Evolutionary conservation across 129 eudicot species (phyloP).

Genomic region (Flaveria bidentis): DNA sequence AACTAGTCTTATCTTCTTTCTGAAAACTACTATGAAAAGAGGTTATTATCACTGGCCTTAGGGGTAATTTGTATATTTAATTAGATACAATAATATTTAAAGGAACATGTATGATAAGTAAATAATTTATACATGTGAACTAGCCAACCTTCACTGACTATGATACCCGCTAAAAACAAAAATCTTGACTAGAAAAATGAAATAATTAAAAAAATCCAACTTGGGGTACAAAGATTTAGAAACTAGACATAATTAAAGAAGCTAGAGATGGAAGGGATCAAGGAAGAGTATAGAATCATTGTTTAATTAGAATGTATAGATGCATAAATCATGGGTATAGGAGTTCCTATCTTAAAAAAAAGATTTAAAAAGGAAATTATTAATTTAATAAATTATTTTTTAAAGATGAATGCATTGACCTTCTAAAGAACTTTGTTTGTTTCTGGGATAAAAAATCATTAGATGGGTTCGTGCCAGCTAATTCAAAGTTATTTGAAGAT

Average conservation of each 20-base stretch:
- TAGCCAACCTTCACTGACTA: constrained; percentile 49
- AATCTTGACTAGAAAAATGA: constrained; percentile 29
- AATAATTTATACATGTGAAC: constrained; percentile 33
- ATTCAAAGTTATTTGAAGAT: constrained; percentile 16
- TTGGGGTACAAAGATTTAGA: constrained; percentile 50
- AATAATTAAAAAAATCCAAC: constrained; percentile 26
- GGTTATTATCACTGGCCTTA: constrained; percentile 11
- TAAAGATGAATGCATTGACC: constrained; percentile 60
- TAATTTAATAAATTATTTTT: constrained; percentile 17
- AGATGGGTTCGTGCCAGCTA: constrained; percentile 49
- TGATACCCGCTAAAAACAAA: constrained; percentile 38
- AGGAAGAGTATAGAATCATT: constrained; percentile 33
- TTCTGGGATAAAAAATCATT: constrained; percentile 26
- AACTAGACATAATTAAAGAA: constrained; percentile 20
- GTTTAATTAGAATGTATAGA: constrained; percentile 29
- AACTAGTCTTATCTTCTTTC: constrained; percentile 3
- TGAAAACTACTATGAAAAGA: neutral
- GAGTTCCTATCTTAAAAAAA: constrained; percentile 2
- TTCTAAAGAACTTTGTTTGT: constrained; percentile 37
- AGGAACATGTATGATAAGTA: constrained; percentile 3
- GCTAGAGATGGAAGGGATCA: constrained; percentile 34
- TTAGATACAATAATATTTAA: neutral
- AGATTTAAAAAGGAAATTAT: neutral
- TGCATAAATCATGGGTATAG: constrained; percentile 11
- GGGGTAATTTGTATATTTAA: constrained; percentile 19